Evolutionary conservation across 371 early-diverging fungal species (phyloP), one percentile per base, ranked within the genome.

Genomic region (Lichtheimia corymbifera): DNA sequence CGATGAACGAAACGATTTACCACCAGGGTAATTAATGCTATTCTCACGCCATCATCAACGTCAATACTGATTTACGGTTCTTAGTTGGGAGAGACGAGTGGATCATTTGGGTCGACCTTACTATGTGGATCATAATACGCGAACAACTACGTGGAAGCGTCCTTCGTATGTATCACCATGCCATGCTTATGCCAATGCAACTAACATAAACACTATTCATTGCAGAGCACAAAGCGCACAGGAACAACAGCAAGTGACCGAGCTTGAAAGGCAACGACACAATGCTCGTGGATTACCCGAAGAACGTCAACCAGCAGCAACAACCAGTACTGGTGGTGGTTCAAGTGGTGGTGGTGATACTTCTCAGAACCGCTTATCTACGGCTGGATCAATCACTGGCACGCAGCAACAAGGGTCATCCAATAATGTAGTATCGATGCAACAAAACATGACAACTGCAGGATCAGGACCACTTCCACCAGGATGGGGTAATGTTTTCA

Each of bases 381-480:
- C 20, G 3, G 56, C 17, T 5, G 25, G 40, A 25, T 53, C 53
- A 4, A 35, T 35, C 2, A 15, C 52, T 5, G 25, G 40, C 50
- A 74, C 53, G 14, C 60, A 51, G n/a, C 43, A 42, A 28, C 44
- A 45, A 14, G 54, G 63, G 55, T 18, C 79, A 30, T 49, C 73
- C 22, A 71, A 66, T 62, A 71, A 66, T 62, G 73, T 82, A 2
- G 30, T 75, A 30, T 66, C 80, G 7, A 70, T 80, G 6, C 76
- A 84, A 41, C 81, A 76, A 52, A 83, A 81, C 53, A 76, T 83
- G 61, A 87, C 88, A 7, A 81, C 86, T 6, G 86, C 88, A 11
- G 91, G 91, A 14, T 81, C 88, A 20, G 95, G 94, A 7, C 91
- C 94, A n/a, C 77, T 97, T 53, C 97, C 98, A 15, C 85, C 93